Evolutionary conservation across 2,329 filamentous ascomycete genomes (phyloP).

Genomic region (Botrytis byssoidea): DNA sequence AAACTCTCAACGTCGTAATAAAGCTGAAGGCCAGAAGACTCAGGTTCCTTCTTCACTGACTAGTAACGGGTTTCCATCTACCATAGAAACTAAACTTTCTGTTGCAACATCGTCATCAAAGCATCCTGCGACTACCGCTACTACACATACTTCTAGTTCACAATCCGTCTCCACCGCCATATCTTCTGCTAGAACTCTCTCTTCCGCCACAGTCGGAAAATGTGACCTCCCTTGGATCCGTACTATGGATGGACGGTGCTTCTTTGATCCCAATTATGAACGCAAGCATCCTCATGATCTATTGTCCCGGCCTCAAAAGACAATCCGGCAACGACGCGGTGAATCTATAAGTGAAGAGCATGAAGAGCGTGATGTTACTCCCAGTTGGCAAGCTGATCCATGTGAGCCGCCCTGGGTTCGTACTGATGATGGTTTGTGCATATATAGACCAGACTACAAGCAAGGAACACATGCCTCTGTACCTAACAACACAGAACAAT

Average conservation of each 20-base stretch:
- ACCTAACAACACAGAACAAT: background rate
- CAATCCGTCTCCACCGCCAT: too few species aligned
- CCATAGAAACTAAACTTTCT: background rate
- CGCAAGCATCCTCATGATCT: background rate
- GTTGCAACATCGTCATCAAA: background rate
- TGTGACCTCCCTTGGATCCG: background rate
- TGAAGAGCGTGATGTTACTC: background rate
- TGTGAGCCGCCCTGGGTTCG: conserved; percentile 1
- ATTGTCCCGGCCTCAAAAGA: background rate
- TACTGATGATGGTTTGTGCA: background rate
- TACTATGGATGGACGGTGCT: background rate
- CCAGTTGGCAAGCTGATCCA: background rate
- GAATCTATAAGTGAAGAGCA: background rate
- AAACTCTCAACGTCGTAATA: background rate
- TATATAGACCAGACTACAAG: background rate
- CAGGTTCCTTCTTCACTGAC: background rate
- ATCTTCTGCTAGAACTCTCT: background rate
- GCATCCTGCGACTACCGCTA: background rate
- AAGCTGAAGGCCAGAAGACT: background rate
- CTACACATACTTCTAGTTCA: background rate
- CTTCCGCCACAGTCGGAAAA: background rate
- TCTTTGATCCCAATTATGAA: conserved; percentile 1
- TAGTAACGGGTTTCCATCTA: background rate
- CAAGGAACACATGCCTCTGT: background rate
- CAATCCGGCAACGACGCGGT: background rate